Evolutionary conservation across 2,329 filamentous ascomycete genomes (phyloP).

Genomic region (Cylindrodendrum hubeiense): DNA sequence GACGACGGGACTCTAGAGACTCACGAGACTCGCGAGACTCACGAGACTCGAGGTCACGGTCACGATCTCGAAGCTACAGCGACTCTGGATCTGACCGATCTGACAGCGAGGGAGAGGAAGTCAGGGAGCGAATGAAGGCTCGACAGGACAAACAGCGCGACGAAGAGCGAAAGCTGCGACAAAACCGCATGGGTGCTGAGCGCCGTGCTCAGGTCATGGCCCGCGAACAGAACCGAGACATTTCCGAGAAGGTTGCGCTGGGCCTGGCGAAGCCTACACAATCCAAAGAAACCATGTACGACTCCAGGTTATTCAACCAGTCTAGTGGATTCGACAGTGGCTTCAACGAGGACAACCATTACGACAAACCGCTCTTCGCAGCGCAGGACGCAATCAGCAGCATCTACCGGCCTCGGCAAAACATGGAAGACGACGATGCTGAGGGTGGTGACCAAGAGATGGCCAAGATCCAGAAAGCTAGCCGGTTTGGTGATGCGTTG

Average conservation of each 20-base stretch:
- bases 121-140: slow-evolving; percentile 80
- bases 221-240: slow-evolving; percentile 94
- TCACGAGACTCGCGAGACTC: slow-evolving; percentile 55
- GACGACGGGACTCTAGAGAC: slow-evolving; percentile 49
- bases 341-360: slow-evolving; percentile 97
- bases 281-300: slow-evolving; percentile 94
- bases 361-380: slow-evolving; percentile 97
- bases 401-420: slow-evolving; percentile 87
- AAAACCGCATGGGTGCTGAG: slow-evolving; percentile 96
- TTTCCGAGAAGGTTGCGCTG: slow-evolving; percentile 95
- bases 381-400: slow-evolving; percentile 94
- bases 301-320: slow-evolving; percentile 95
- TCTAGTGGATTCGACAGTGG: slow-evolving; percentile 90
- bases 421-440: slow-evolving; percentile 82
- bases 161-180: slow-evolving; percentile 88
- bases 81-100: slow-evolving; percentile 62
- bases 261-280: slow-evolving; percentile 95
- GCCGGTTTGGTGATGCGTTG: slow-evolving; percentile 86
- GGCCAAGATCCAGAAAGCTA: slow-evolving; percentile 87
- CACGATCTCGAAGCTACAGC: slow-evolving; percentile 62
- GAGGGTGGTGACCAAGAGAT: slow-evolving; percentile 85
- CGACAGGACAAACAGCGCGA: slow-evolving; percentile 84
- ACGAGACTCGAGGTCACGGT: slow-evolving; percentile 56
- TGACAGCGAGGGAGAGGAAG: slow-evolving; percentile 75
- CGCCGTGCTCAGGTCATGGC: slow-evolving; percentile 92